Conservation (phyloP, 2,329 filamentous ascomycete genomes). For the Cryphonectria parasitica region DNA sequence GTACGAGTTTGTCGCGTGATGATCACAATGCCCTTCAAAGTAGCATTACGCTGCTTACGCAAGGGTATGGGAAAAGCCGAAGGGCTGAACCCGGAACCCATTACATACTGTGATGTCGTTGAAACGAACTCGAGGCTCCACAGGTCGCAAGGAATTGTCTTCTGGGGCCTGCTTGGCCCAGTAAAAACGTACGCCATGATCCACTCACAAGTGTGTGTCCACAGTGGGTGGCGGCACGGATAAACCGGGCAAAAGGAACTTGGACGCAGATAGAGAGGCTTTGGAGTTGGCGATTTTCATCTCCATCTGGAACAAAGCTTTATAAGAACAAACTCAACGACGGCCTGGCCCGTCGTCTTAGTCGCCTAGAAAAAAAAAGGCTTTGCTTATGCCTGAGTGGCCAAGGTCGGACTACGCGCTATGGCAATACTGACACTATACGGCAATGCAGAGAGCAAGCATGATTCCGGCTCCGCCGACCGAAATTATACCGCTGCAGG, state of each 20-base stretch:
- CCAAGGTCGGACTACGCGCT: neutral
- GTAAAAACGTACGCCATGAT: neutral
- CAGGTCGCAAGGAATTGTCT: neutral
- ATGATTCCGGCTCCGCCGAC: neutral
- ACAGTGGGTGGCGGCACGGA: neutral
- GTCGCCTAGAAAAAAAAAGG: too few relatives aligned
- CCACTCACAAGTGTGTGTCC: neutral
- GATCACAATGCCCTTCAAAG: neutral
- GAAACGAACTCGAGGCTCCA: neutral
- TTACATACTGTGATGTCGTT: neutral
- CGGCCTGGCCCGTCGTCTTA: too few relatives aligned
- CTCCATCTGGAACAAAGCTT: neutral
- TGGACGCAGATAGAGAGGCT: neutral
- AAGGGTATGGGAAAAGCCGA: neutral
- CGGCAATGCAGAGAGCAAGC: neutral
- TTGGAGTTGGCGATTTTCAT: neutral
- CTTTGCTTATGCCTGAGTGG: neutral
- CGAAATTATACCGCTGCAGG: neutral
- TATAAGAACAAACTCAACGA: too few relatives aligned
- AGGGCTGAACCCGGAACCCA: neutral
- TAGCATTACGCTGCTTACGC: neutral
- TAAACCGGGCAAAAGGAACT: neutral
- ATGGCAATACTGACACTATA: neutral
- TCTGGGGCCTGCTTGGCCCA: neutral
- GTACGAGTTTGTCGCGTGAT: neutral